These are phyloP conservation scores for Tremella yokohamensis DNA, from an alignment of 768 basidiomycete genomes.

Conservation along the genomic window DNA sequence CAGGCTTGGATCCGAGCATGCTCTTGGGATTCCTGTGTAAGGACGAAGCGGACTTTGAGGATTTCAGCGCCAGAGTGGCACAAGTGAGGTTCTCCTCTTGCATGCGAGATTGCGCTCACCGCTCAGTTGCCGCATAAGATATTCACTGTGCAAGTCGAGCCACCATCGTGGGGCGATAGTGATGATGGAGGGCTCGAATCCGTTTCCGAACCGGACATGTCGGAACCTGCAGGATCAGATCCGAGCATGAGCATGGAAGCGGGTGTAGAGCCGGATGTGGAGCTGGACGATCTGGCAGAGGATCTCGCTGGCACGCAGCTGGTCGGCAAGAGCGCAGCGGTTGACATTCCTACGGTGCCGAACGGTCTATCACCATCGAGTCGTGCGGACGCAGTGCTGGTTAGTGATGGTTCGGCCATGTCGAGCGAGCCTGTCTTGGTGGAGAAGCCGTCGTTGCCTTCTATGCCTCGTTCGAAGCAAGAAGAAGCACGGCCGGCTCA, in stretches of 20 bases:
- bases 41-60: constrained; percentile 78
- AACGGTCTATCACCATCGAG: too few relatives aligned
- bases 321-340: too few relatives aligned
- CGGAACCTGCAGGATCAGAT: constrained; percentile 1
- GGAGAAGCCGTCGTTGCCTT: too few relatives aligned
- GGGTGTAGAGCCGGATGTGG: not conserved
- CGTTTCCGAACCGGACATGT: constrained; percentile 68
- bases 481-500: too few relatives aligned
- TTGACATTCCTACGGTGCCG: too few relatives aligned
- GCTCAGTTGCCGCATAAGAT: constrained; percentile 61
- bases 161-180: constrained; percentile 66
- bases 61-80: constrained; percentile 67
- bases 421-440: too few relatives aligned
- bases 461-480: too few relatives aligned
- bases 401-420: too few relatives aligned
- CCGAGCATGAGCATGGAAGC: too few relatives aligned
- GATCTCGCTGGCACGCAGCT: not conserved
- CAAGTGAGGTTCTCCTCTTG: constrained; percentile 59
- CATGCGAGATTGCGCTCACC: constrained; percentile 6
- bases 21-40: constrained; percentile 84
- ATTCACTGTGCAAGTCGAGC: constrained; percentile 83
- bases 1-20: constrained; percentile 93
- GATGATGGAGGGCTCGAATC: constrained; percentile 74
- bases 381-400: too few relatives aligned
- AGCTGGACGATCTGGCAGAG: constrained; percentile 4